These are phyloP conservation scores for Citrus medica DNA, from an alignment of 345 rosid species.

Conservation along the genomic window DNA sequence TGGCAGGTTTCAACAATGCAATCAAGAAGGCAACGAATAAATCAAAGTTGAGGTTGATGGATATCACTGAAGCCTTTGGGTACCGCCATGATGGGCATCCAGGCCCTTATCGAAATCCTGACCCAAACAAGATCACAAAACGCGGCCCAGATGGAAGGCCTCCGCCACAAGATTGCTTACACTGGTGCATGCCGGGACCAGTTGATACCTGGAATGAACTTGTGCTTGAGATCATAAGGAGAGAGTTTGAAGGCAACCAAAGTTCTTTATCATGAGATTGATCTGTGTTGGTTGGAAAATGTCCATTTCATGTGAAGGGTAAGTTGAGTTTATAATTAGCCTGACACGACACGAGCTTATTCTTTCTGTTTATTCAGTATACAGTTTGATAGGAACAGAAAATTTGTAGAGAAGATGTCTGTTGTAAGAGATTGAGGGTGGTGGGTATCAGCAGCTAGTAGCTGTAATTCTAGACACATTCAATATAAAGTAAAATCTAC, in stretches of 20 bases:
- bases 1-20: slow-evolving; percentile 56
- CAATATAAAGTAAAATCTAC: background rate
- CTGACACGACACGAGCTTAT: background rate
- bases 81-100: slow-evolving; percentile 98
- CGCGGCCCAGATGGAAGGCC: slow-evolving; percentile 83
- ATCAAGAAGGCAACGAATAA: slow-evolving; percentile 34
- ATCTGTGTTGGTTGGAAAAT: background rate
- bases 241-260: slow-evolving; percentile 50
- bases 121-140: slow-evolving; percentile 78
- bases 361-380: background rate
- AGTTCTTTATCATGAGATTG: slow-evolving; percentile 18
- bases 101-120: slow-evolving; percentile 84
- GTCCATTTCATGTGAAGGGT: background rate
- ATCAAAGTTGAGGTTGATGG: slow-evolving; percentile 74
- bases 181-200: slow-evolving; percentile 99
- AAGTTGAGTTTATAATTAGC: slow-evolving; percentile 18
- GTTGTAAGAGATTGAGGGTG: background rate
- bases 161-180: slow-evolving; percentile 95
- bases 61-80: slow-evolving; percentile 71
- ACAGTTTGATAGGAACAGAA: background rate
- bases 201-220: slow-evolving; percentile 95
- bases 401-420: slow-evolving; percentile 1
- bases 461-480: background rate
- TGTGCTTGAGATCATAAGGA: slow-evolving; percentile 71
- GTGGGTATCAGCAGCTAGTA: background rate